A percentile compares a stretch with the other conserved stretches of the same genome.
phyloP scores from a whole-genome alignment of 148 eudicot genomes.

The Silene latifolia region DNA sequence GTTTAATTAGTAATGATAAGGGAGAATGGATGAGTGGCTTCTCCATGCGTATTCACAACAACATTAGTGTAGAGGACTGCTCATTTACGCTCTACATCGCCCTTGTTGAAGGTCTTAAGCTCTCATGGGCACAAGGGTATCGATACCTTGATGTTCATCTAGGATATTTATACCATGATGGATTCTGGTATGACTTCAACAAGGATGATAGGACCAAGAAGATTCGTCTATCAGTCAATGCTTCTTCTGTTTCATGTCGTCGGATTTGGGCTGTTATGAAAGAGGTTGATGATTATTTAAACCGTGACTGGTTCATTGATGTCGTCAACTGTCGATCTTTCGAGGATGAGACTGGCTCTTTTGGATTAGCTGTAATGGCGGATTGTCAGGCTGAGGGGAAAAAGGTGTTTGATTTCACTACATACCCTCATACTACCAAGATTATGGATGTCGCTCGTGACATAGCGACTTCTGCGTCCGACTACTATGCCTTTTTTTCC shows the following conservation, averaged over 20 bases:
- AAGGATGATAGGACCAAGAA: neutral
- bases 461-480: too few species aligned
- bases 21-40: too few species aligned
- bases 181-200: neutral
- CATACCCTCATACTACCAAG: too few species aligned
- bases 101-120: conserved; percentile 14
- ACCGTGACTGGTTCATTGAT: conserved; percentile 18
- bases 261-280: neutral
- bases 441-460: too few species aligned
- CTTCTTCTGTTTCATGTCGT: neutral
- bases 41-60: neutral
- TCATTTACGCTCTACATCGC: neutral
- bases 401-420: too few species aligned
- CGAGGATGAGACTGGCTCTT: neutral
- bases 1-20: too few species aligned
- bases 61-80: neutral
- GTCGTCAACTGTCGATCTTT: neutral
- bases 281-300: conserved; percentile 10
- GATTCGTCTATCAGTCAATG: neutral
- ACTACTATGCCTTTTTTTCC: too few species aligned
- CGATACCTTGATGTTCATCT: conserved; percentile 9
- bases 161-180: neutral
- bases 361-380: neutral
- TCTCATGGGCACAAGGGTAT: conserved; percentile 7
- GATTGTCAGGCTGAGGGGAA: too few species aligned